Evolutionary conservation across 1,284 basidiomycete genomes (phyloP).

Genomic region (Sphagnurus paluster): DNA sequence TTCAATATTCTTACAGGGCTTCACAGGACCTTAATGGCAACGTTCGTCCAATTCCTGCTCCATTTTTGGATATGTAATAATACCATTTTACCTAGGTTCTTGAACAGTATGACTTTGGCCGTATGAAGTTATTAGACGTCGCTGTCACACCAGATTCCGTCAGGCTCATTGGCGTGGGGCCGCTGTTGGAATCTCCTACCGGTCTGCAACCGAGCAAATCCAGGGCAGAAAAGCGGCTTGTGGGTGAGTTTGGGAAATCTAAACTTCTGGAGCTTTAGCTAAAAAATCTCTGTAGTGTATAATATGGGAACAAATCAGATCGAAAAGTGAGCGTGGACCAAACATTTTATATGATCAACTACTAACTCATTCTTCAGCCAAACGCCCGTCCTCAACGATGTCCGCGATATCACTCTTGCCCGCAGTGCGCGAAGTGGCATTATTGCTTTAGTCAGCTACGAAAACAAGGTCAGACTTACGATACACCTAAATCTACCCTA

Average conservation of each 20-base stretch:
- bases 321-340: constrained; percentile 60
- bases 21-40: constrained; percentile 30
- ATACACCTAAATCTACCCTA: neutral
- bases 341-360: neutral
- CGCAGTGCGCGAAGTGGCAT: constrained; percentile 48
- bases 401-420: constrained; percentile 70
- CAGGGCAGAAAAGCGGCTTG: constrained; percentile 73
- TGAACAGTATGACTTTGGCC: constrained; percentile 61
- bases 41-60: too few species aligned
- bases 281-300: constrained; percentile 49
- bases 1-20: neutral
- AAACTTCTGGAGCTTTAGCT: neutral
- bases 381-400: constrained; percentile 77
- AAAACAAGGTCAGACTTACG: constrained; percentile 54
- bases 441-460: constrained; percentile 70
- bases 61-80: too few species aligned
- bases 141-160: constrained; percentile 67
- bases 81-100: constrained; percentile 44
- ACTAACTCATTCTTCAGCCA: constrained; percentile 42
- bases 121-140: constrained; percentile 71
- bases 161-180: constrained; percentile 71
- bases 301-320: constrained; percentile 63
- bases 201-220: constrained; percentile 75
- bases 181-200: constrained; percentile 57
- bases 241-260: constrained; percentile 46